Evolutionary conservation across 2,329 filamentous ascomycete species (phyloP).

Genomic region (Xylariaceae sp.): DNA sequence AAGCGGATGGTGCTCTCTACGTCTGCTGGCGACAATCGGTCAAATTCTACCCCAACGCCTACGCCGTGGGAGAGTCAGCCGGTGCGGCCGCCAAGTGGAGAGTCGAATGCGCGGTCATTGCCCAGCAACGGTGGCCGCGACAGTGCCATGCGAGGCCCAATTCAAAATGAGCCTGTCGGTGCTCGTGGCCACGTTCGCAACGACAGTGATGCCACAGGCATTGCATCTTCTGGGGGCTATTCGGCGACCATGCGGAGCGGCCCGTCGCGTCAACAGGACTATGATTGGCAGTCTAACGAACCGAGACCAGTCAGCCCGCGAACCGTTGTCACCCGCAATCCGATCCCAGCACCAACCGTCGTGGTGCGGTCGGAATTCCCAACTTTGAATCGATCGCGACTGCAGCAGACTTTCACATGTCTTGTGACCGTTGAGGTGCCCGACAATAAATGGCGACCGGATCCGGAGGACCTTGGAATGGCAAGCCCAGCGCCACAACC

Average conservation of each 20-base stretch:
- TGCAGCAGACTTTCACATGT: conserved; percentile 93
- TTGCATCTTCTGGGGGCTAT: conserved; percentile 73
- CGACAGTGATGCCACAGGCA: conserved; percentile 71
- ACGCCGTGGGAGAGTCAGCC: conserved; percentile 64
- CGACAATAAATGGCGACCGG: conserved; percentile 83
- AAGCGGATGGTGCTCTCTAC: conserved; percentile 86
- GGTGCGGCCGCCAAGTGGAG: conserved; percentile 49
- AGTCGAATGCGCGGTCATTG: conserved; percentile 27
- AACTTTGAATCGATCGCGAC: conserved; percentile 82
- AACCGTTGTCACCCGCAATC: conserved; percentile 62
- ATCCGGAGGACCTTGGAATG: conserved; percentile 71
- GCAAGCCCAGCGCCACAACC: conserved; percentile 41
- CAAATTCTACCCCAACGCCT: conserved; percentile 48
- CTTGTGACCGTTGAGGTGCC: conserved; percentile 90
- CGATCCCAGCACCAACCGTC: conserved; percentile 85
- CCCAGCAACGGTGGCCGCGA: conserved; percentile 25
- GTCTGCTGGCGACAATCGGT: conserved; percentile 59
- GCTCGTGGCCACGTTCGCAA: conserved; percentile 61
- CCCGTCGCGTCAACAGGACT: conserved; percentile 73
- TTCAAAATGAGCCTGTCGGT: conserved; percentile 43
- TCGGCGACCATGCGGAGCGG: conserved; percentile 67
- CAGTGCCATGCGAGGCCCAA: conserved; percentile 33
- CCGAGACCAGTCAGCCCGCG: conserved; percentile 72
- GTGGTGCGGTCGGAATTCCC: conserved; percentile 96
- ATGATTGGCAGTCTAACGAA: conserved; percentile 95